These are phyloP conservation scores for Zizania palustris DNA, from an alignment of 202 grass and related monocot genomes.

Conservation along the genomic window DNA sequence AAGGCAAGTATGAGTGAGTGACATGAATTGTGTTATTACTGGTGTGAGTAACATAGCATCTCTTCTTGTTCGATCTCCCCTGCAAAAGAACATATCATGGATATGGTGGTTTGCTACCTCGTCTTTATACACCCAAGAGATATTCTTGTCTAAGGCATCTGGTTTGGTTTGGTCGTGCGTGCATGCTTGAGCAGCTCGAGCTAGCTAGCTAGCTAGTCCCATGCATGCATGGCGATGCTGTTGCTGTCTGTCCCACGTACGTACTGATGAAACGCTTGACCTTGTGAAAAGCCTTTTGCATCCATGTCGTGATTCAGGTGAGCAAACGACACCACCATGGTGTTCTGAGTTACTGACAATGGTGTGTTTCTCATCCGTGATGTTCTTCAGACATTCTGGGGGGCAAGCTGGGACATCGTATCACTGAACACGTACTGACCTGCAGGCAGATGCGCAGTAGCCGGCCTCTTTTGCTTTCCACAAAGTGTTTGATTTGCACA, in stretches of 20 bases:
- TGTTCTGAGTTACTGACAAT: slow-evolving; percentile 22
- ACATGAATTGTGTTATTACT: slow-evolving; percentile 38
- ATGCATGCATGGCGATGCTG: background rate
- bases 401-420: slow-evolving; percentile 51
- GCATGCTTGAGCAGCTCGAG: background rate
- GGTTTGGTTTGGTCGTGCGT: background rate
- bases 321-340: background rate
- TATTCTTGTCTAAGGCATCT: slow-evolving; percentile 47
- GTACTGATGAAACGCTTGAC: slow-evolving; percentile 17
- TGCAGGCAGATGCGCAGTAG: slow-evolving; percentile 32
- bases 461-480: slow-evolving; percentile 36
- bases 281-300: slow-evolving; percentile 14
- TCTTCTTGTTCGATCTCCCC: slow-evolving; percentile 20
- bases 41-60: slow-evolving; percentile 42
- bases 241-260: background rate
- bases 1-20: no score
- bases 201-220: no score
- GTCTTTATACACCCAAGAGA: slow-evolving; percentile 52
- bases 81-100: slow-evolving; percentile 45
- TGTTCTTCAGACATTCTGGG: slow-evolving; percentile 43
- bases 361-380: slow-evolving; percentile 16
- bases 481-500: slow-evolving; percentile 30
- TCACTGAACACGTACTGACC: no score
- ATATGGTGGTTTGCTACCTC: slow-evolving; percentile 53
- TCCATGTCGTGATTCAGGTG: slow-evolving; percentile 22